phyloP scores from a whole-genome alignment of 176 grass and related monocot genomes.

The sorghum (Sorghum bicolor) region Sorghum_bicolor_NCBIv3 NC_012873.2:60953501-60954000 shows the following conservation, averaged over 20 bases:
- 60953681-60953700: slow-evolving; percentile 3
- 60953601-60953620: not conserved
- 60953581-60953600: not conserved
- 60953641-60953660: not conserved
- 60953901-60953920: too few species aligned
- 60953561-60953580: not conserved
- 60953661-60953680: not conserved
- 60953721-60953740: not conserved
- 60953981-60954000: too few species aligned
- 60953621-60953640: not conserved
- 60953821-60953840: too few species aligned
- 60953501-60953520: not conserved
- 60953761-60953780: too few species aligned
- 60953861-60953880: too few species aligned
- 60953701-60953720: not conserved
- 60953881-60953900: too few species aligned
- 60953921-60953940: too few species aligned
- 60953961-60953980: too few species aligned
- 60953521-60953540: not conserved
- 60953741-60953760: not conserved
- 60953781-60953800: too few species aligned
- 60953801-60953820: too few species aligned
- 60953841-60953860: too few species aligned
- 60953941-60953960: too few species aligned
- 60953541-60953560: not conserved